Evolutionary conservation across 208 protist genomes (phyloP).

Genomic region (Trypanosoma cruzi): DNA sequence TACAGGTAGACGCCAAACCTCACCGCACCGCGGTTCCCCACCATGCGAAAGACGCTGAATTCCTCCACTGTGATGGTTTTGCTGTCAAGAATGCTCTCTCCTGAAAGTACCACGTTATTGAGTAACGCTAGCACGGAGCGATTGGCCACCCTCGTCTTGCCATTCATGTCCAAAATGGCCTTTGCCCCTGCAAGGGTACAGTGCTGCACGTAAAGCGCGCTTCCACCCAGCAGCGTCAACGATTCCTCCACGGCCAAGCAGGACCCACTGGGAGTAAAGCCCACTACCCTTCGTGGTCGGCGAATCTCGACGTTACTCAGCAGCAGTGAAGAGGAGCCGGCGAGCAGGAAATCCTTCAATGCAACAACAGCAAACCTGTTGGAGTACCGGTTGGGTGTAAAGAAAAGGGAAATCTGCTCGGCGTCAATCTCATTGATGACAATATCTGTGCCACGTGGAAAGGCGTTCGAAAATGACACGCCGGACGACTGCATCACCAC

Average conservation of each 20-base stretch:
- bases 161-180: neutral
- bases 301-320: neutral
- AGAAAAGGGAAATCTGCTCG: neutral
- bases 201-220: conserved; percentile 12
- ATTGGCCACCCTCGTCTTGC: neutral
- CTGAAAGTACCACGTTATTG: neutral
- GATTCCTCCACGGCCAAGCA: neutral
- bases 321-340: conserved; percentile 4
- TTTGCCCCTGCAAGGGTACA: neutral
- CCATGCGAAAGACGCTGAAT: conserved; percentile 12
- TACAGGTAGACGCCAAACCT: conserved; percentile 5
- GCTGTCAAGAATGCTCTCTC: neutral
- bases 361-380: conserved; percentile 11
- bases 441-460: conserved; percentile 8
- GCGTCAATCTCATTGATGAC: conserved; percentile 7
- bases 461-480: conserved; percentile 14
- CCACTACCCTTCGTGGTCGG: neutral
- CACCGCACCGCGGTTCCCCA: neutral
- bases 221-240: conserved; percentile 9
- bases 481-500: conserved; percentile 9
- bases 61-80: neutral
- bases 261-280: neutral
- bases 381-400: conserved; percentile 2
- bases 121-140: conserved; percentile 9
- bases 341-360: neutral